Conservation (phyloP, 2,329 filamentous ascomycete species). For the Fonsecaea erecta region DNA sequence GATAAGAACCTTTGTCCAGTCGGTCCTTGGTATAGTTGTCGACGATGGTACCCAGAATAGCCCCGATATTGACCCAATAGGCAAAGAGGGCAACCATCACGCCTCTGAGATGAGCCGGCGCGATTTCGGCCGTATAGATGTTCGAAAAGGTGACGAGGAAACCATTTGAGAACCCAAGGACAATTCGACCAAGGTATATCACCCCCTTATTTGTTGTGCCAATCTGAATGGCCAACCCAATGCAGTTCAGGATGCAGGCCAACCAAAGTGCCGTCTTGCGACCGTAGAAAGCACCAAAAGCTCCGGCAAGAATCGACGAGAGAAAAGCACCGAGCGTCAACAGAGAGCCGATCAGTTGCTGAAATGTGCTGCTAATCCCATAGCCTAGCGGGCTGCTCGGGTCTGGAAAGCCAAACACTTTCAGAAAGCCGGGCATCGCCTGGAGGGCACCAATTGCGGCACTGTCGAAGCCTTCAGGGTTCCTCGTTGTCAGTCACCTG, state of each 20-base stretch:
- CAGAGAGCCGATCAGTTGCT: slow-evolving; percentile 14
- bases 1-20: slow-evolving; percentile 41
- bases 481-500: neutral
- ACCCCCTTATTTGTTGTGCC: slow-evolving; percentile 12
- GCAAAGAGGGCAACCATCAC: slow-evolving; percentile 55
- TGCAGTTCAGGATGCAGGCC: slow-evolving; percentile 5
- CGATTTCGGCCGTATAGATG: slow-evolving; percentile 55
- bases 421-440: slow-evolving; percentile 15
- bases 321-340: slow-evolving; percentile 13
- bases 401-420: slow-evolving; percentile 10
- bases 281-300: slow-evolving; percentile 7
- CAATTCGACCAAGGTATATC: slow-evolving; percentile 13
- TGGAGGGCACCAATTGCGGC: slow-evolving; percentile 11
- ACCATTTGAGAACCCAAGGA: slow-evolving; percentile 41
- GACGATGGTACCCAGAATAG: slow-evolving; percentile 33
- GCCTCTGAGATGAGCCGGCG: slow-evolving; percentile 55
- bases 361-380: slow-evolving; percentile 11
- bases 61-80: slow-evolving; percentile 36
- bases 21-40: slow-evolving; percentile 40
- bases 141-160: slow-evolving; percentile 54
- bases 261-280: slow-evolving; percentile 14
- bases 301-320: slow-evolving; percentile 7
- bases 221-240: slow-evolving; percentile 13
- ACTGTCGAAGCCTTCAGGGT: slow-evolving; percentile 22
- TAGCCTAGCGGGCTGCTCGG: neutral